Conservation (phyloP, 371 early-diverging fungal species). For the Blyttiomyces sp. region DNA sequence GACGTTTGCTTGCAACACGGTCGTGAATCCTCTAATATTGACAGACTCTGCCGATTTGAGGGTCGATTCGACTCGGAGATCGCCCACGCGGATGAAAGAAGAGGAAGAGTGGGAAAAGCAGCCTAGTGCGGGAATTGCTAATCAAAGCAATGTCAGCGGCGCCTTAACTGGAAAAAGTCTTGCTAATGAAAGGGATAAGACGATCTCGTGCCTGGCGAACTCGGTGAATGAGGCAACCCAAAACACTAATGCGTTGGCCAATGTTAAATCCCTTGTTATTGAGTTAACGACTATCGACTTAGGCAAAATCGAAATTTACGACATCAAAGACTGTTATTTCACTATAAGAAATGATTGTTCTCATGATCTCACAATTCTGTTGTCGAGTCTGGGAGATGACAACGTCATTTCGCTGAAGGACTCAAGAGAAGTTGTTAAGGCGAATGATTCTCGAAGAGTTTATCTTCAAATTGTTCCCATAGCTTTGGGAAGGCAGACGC, state of each 20-base stretch:
- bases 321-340: conserved; percentile 46
- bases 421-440: conserved; percentile 18
- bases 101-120: too few species aligned
- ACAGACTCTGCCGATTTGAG: too few species aligned
- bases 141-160: too few species aligned
- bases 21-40: too few species aligned
- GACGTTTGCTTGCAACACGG: conserved; percentile 17
- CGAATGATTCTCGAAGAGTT: conserved; percentile 60
- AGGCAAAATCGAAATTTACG: conserved; percentile 35
- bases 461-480: conserved; percentile 54
- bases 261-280: too few species aligned
- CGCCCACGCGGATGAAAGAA: too few species aligned
- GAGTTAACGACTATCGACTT: conserved; percentile 42
- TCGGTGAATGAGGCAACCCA: too few species aligned
- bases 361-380: neutral
- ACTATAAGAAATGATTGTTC: conserved; percentile 29
- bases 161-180: too few species aligned
- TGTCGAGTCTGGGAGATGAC: neutral
- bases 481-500: conserved; percentile 53
- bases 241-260: neutral
- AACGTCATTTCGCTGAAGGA: neutral
- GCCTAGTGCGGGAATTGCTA: too few species aligned
- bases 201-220: too few species aligned
- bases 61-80: too few species aligned
- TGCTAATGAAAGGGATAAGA: too few species aligned